A percentile compares a stretch with the other conserved stretches of the same genome.
phyloP scores from a whole-genome alignment of 2,329 filamentous ascomycete species.

The Claviceps sp. region DNA sequence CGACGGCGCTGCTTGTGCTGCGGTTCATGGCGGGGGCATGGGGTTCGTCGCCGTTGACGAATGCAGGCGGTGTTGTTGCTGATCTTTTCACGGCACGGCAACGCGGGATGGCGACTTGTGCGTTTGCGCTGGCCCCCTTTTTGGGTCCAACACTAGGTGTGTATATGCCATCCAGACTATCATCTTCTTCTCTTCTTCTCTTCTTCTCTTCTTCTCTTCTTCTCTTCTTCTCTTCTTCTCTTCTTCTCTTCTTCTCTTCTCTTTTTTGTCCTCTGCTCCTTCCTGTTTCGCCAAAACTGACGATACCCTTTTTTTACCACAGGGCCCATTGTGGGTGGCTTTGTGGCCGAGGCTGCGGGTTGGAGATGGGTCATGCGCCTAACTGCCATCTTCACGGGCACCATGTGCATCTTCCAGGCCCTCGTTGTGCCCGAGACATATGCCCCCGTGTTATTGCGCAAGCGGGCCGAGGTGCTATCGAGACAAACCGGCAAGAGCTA shows the following conservation, averaged over 20 bases:
- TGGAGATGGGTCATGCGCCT: constrained; percentile 55
- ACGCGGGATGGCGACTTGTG: constrained; percentile 41
- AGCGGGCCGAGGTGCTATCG: constrained; percentile 36
- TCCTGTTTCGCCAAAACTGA: not conserved
- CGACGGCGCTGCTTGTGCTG: constrained; percentile 47
- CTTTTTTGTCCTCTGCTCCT: too few species aligned
- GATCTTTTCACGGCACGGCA: constrained; percentile 45
- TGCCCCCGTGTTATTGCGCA: constrained; percentile 40
- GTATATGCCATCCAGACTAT: not conserved
- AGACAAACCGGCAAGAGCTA: constrained; percentile 42
- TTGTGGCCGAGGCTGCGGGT: constrained; percentile 43
- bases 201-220: too few species aligned
- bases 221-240: not conserved
- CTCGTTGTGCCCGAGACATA: constrained; percentile 47
- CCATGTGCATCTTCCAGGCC: constrained; percentile 39
- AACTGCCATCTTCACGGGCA: constrained; percentile 46
- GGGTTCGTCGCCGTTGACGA: constrained; percentile 48
- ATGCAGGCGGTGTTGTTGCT: constrained; percentile 48
- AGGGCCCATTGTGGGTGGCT: constrained; percentile 49
- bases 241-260: not conserved
- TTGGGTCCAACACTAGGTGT: constrained; percentile 43
- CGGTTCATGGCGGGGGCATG: constrained; percentile 56
- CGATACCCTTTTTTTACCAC: too few species aligned
- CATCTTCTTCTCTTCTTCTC: not conserved
- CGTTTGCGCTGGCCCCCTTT: constrained; percentile 52